phyloP scores from a whole-genome alignment of 805 yeast species.

The Torulaspora delbrueckii region DNA sequence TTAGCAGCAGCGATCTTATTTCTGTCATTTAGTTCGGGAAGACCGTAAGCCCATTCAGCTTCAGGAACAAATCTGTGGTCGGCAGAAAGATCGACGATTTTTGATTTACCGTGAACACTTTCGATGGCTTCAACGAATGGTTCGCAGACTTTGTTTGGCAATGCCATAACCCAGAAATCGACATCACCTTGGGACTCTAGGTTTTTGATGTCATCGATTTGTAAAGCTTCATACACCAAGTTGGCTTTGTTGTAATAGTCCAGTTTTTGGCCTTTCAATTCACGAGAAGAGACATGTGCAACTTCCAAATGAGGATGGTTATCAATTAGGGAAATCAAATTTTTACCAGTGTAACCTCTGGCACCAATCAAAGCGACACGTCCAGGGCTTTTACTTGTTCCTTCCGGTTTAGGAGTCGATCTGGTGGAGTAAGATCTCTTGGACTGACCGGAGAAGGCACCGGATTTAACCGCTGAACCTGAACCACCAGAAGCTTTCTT shows the following conservation, averaged over 20 bases:
- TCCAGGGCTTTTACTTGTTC: slow-evolving; percentile 55
- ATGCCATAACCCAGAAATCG: slow-evolving; percentile 98
- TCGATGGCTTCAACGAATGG: slow-evolving; percentile 81
- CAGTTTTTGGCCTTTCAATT: slow-evolving; percentile 78
- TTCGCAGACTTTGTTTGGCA: slow-evolving; percentile 95
- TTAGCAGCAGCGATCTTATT: slow-evolving; percentile 59
- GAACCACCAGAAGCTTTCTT: slow-evolving; percentile 28
- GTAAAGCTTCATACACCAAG: slow-evolving; percentile 78
- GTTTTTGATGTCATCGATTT: slow-evolving; percentile 74
- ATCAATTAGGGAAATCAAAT: slow-evolving; percentile 80
- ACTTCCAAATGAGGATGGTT: slow-evolving; percentile 83
- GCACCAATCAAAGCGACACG: slow-evolving; percentile 96
- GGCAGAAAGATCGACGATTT: slow-evolving; percentile 89
- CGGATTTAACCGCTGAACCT: slow-evolving; percentile 33
- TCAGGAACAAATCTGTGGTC: slow-evolving; percentile 91
- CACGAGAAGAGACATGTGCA: slow-evolving; percentile 94
- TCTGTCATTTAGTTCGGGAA: slow-evolving; percentile 85
- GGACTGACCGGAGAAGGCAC: slow-evolving; percentile 47
- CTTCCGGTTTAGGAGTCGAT: slow-evolving; percentile 58
- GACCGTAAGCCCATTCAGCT: slow-evolving; percentile 88
- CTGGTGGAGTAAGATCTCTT: slow-evolving; percentile 50
- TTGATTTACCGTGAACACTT: slow-evolving; percentile 61
- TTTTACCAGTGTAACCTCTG: slow-evolving; percentile 95
- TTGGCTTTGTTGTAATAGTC: slow-evolving; percentile 81
- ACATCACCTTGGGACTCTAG: slow-evolving; percentile 73